These are phyloP conservation scores for Coniochaeta prunicola DNA, from an alignment of 2,329 filamentous ascomycete genomes.

Conservation along the genomic window DNA sequence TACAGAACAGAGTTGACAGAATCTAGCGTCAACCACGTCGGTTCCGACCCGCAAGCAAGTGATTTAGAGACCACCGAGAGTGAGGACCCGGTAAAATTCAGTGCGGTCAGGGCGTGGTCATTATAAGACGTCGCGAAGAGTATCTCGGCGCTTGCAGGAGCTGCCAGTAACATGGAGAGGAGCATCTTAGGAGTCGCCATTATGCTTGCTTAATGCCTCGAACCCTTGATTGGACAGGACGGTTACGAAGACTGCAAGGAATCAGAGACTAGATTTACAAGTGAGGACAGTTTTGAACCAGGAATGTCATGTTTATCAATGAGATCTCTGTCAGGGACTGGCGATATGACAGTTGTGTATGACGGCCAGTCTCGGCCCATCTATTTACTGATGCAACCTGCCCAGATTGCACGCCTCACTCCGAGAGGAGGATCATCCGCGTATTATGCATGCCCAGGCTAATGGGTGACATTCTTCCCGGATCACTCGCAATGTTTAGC, in stretches of 20 bases:
- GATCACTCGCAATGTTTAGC: neutral
- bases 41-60: slow-evolving; percentile 42
- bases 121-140: slow-evolving; percentile 32
- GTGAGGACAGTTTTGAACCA: neutral
- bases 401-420: neutral
- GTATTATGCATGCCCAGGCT: neutral
- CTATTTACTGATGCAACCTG: neutral
- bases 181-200: neutral
- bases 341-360: too few relatives aligned
- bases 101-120: slow-evolving; percentile 38
- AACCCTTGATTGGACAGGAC: neutral
- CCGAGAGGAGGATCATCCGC: neutral
- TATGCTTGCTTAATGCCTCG: neutral
- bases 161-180: slow-evolving; percentile 8
- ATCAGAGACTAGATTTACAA: neutral
- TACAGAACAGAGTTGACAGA: slow-evolving; percentile 41
- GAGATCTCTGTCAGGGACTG: neutral
- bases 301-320: neutral
- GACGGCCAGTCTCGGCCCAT: too few relatives aligned
- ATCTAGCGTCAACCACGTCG: slow-evolving; percentile 56
- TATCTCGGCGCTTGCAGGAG: slow-evolving; percentile 9
- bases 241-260: neutral
- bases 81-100: slow-evolving; percentile 20
- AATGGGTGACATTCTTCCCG: neutral
- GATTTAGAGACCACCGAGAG: slow-evolving; percentile 35